phyloP scores from a whole-genome alignment of 345 rosid genomes.

The Euphorbia lathyris region DNA sequence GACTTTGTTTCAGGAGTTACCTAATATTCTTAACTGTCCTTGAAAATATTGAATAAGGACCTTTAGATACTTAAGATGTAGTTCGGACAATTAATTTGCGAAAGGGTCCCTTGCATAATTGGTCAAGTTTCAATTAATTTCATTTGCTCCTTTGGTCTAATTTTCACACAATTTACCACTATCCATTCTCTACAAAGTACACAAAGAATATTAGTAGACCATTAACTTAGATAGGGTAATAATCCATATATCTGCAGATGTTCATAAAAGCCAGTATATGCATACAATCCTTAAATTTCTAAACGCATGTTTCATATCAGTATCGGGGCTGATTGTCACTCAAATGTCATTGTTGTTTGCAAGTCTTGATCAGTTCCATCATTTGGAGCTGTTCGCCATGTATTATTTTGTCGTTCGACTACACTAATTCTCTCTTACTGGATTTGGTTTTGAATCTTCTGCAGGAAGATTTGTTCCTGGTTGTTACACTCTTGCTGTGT shows the following conservation, averaged over 20 bases:
- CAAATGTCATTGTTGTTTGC: not conserved
- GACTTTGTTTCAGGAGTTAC: not conserved
- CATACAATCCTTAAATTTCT: not conserved
- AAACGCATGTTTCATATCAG: not conserved
- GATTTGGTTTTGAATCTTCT: not conserved
- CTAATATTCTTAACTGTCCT: not conserved
- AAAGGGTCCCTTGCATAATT: not conserved
- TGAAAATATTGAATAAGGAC: not conserved
- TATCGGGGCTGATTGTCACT: not conserved
- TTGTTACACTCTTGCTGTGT: slow-evolving; percentile 81
- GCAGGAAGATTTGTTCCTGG: slow-evolving; percentile 86
- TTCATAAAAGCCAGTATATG: not conserved
- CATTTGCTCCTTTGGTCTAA: not conserved
- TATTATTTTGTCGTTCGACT: not conserved
- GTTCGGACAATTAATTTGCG: not conserved
- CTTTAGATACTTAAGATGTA: not conserved
- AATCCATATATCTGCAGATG: not conserved
- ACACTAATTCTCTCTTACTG: not conserved
- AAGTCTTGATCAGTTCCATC: not conserved
- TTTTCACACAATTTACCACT: not conserved
- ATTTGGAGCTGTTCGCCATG: not conserved
- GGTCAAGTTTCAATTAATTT: not conserved
- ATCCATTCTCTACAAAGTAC: not conserved
- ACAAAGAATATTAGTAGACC: not conserved
- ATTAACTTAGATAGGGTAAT: not conserved